Evolutionary conservation across 1,284 basidiomycete species (phyloP).

Genomic region (Cryptococcus sp.): DNA sequence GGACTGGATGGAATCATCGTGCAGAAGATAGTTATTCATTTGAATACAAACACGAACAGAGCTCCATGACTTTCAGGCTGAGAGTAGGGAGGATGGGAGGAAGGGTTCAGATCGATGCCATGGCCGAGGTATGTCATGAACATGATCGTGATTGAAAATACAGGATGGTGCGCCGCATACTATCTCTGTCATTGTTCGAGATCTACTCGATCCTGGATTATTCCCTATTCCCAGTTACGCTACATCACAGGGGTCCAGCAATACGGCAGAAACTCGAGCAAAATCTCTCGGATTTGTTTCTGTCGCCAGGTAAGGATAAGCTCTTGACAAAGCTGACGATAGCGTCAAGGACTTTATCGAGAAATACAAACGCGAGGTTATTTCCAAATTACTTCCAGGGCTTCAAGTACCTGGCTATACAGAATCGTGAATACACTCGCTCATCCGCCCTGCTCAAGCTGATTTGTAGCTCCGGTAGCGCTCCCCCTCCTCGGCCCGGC

Average conservation of each 20-base stretch:
- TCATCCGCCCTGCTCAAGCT: neutral
- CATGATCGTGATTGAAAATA: neutral
- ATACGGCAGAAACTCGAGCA: conserved; percentile 13
- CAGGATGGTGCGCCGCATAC: conserved; percentile 51
- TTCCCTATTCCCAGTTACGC: conserved; percentile 41
- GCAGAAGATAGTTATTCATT: conserved; percentile 44
- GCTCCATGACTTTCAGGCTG: conserved; percentile 45
- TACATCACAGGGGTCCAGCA: conserved; percentile 13
- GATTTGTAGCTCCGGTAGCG: conserved; percentile 13
- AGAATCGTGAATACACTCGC: conserved; percentile 28
- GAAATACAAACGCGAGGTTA: conserved; percentile 45
- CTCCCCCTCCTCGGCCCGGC: conserved; percentile 15
- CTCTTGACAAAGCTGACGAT: neutral
- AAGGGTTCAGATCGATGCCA: conserved; percentile 47
- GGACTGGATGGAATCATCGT: conserved; percentile 33
- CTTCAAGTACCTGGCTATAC: conserved; percentile 44
- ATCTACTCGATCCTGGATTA: conserved; percentile 39
- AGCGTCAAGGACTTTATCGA: conserved; percentile 42
- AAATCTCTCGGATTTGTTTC: conserved; percentile 31
- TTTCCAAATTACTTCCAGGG: conserved; percentile 48
- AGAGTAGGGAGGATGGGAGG: conserved; percentile 48
- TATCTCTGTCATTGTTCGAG: conserved; percentile 39
- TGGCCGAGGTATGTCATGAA: conserved; percentile 47
- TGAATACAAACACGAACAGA: conserved; percentile 49
- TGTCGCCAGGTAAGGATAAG: conserved; percentile 21